phyloP scores from a whole-genome alignment of 140 eudicot species.

The Ambrosia hybrid region DNA sequence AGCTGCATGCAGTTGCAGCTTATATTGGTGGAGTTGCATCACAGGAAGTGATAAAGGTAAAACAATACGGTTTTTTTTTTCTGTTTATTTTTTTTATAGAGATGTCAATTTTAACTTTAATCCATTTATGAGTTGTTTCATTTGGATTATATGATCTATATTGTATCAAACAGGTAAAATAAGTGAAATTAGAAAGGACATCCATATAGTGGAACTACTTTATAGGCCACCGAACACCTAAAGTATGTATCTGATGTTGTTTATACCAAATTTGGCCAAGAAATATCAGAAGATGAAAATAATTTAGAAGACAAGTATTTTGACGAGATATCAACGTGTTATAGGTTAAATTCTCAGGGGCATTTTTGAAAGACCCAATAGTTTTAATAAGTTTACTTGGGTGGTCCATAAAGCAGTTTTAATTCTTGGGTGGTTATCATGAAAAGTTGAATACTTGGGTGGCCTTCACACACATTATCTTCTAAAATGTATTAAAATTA shows the following conservation, averaged over 20 bases:
- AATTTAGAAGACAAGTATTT: too few species aligned
- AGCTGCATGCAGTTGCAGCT: slow-evolving; percentile 94
- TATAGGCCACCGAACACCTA: background rate
- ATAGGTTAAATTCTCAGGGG: too few species aligned
- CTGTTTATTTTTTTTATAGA: background rate
- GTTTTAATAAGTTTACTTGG: background rate
- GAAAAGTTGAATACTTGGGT: background rate
- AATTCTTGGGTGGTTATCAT: background rate
- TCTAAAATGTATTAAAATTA: too few species aligned
- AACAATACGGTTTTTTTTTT: background rate
- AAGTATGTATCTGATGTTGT: too few species aligned
- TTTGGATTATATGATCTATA: background rate
- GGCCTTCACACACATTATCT: background rate
- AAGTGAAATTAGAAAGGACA: background rate
- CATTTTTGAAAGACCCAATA: too few species aligned
- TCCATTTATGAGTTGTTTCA: too few species aligned
- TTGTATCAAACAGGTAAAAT: background rate
- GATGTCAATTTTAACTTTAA: background rate
- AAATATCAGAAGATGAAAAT: too few species aligned
- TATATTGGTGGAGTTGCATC: slow-evolving; percentile 91
- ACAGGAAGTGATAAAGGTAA: slow-evolving; percentile 89
- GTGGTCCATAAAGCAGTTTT: background rate
- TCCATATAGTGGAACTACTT: background rate
- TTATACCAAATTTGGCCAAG: too few species aligned
- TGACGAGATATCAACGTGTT: background rate